A percentile compares a stretch with the other conserved stretches of the same genome.
phyloP scores from a whole-genome alignment of 768 basidiomycete species.

The Phaffia australis region DNA sequence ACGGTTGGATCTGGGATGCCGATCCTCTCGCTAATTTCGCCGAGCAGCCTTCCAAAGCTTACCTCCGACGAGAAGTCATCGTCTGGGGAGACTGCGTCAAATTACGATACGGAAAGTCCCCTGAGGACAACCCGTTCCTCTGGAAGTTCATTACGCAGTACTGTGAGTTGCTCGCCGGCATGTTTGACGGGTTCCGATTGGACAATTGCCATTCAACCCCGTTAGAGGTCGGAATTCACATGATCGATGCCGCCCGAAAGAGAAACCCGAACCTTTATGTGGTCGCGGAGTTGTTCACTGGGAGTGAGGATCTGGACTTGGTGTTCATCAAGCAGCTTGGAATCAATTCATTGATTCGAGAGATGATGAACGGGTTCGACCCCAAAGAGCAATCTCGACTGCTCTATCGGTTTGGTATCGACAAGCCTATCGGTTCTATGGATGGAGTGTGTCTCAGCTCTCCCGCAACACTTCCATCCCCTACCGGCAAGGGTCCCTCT shows the following conservation, averaged over 20 bases:
- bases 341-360: conserved; percentile 84
- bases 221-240: conserved; percentile 81
- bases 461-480: conserved; percentile 63
- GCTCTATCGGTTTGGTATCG: conserved; percentile 77
- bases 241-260: conserved; percentile 82
- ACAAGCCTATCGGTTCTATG: conserved; percentile 95
- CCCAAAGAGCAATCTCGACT: conserved; percentile 82
- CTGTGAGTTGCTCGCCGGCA: conserved; percentile 62
- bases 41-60: conserved; percentile 78
- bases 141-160: conserved; percentile 87
- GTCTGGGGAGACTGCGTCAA: conserved; percentile 99
- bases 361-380: conserved; percentile 74
- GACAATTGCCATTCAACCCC: conserved; percentile 99
- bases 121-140: conserved; percentile 78
- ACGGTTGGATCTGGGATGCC: conserved; percentile 98
- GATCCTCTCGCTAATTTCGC: conserved; percentile 93
- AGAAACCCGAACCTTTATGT: conserved; percentile 89
- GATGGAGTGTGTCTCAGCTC: conserved; percentile 72
- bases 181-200: conserved; percentile 92
- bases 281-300: conserved; percentile 93
- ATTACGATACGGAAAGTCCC: conserved; percentile 75
- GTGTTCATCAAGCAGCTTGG: conserved; percentile 84
- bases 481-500: conserved; percentile 68
- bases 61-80: conserved; percentile 89
- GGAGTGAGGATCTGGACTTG: conserved; percentile 84